Base-by-base conservation (phyloP, 2,329 filamentous ascomycete species). In the Colletotrichum falcatum region DNA sequence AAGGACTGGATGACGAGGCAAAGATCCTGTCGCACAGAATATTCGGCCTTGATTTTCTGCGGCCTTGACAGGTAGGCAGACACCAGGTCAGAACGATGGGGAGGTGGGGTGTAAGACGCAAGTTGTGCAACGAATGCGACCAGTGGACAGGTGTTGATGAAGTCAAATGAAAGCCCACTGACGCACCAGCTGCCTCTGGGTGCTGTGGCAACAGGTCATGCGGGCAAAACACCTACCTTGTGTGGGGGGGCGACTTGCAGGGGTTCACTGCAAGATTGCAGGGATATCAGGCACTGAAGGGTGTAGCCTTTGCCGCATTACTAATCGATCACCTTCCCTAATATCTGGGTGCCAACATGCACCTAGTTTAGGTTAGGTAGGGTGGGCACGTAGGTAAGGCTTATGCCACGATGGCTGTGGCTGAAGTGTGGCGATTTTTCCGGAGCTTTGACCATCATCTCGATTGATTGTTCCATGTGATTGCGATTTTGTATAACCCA, bases 141-240 rank as follows among this genome's bases (percentile, higher is more conserved):
- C n/a, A 44, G 55, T 67, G 71, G 61, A 68, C 59, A 69, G 44
- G 59, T 65, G 63, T 66, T 62, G 42, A 58, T 66, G 61, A 71
- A 51, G 60, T 48, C 61, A 61, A 72, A 70, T 53, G 60, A 44
- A 62, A 51, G 51, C 28, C 71, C 76, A 76, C 77, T 79, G 79
- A 78, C 78, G 78, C 77, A 79, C 76, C 75, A 61, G 28, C 58
- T 74, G 18, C 58, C 74, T 82, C 80, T 80, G 58, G 68, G 65
- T 68, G 68, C 64, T 71, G 81, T 81, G 80, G 81, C 80, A 82
- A 82, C 80, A 74, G 66, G 66, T 71, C 69, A 69, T 62, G 69
- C 60, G 69, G 58, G 16, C 46, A 60, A 70, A 70, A 68, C 42
- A 71, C 46, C 56, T 61, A 71, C 44, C 61, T 69, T 48, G 53